A percentile compares a stretch with the other conserved stretches of the same genome.
Conservation (phyloP, 1,139 yeast genomes). For the Kodamaea derodonti region DNA sequence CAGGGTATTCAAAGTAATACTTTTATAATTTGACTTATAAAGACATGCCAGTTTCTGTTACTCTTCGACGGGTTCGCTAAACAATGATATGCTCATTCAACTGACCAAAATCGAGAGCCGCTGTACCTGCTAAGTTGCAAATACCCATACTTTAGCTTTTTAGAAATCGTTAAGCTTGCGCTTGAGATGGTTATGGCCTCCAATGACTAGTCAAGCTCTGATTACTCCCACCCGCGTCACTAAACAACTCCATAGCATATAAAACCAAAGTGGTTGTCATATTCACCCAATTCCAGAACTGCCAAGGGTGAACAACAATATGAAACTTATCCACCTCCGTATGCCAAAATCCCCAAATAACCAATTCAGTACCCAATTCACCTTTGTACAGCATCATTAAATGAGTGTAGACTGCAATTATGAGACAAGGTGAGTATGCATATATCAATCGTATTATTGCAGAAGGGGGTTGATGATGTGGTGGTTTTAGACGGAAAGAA, state of each 20-base stretch:
- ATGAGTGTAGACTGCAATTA: constrained; percentile 93
- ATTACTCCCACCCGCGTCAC: constrained; percentile 29
- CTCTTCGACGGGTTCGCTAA: no score
- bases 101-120: no score
- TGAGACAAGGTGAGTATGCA: constrained; percentile 88
- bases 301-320: constrained; percentile 71
- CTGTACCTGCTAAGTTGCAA: no score
- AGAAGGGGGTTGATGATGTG: constrained; percentile 31
- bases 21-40: no score
- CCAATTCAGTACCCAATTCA: constrained; percentile 58
- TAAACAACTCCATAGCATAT: constrained; percentile 71
- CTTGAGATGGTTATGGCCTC: constrained; percentile 12
- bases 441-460: constrained; percentile 61
- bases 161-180: no score
- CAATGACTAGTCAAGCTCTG: constrained; percentile 26
- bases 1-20: no score
- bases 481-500: constrained; percentile 16
- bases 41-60: no score
- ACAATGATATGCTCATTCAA: no score
- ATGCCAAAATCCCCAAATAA: constrained; percentile 55
- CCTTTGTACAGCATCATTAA: constrained; percentile 86
- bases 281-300: constrained; percentile 96
- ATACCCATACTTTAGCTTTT: no score
- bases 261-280: constrained; percentile 75
- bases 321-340: constrained; percentile 15